These are phyloP conservation scores for Eucalyptus polybractea DNA, from an alignment of 345 rosid genomes.

Conservation along the genomic window DNA sequence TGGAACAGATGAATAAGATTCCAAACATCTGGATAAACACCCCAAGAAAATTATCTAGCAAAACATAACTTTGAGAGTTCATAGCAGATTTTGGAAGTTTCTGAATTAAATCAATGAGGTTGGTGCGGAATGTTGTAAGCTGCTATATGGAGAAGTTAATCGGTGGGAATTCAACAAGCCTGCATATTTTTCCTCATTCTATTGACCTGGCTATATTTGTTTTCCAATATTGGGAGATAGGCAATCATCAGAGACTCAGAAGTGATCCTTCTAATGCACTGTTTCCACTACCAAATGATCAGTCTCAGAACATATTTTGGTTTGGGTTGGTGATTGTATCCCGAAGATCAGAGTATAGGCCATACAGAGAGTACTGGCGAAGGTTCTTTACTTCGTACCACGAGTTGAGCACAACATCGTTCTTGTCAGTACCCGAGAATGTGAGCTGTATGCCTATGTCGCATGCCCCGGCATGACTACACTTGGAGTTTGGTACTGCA, in stretches of 20 bases:
- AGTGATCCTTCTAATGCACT: not conserved
- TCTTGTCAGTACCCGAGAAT: conserved; percentile 82
- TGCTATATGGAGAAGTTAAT: not conserved
- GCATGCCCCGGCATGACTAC: conserved; percentile 49
- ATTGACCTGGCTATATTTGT: not conserved
- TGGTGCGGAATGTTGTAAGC: not conserved
- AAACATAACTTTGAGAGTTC: not conserved
- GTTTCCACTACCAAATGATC: not conserved
- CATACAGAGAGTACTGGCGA: conserved; percentile 47
- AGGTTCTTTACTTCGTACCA: conserved; percentile 86
- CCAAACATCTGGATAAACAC: not conserved
- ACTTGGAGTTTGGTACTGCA: conserved; percentile 45
- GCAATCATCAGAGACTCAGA: not conserved
- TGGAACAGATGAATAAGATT: not conserved
- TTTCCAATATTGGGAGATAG: not conserved
- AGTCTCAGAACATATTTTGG: not conserved
- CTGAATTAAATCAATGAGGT: not conserved
- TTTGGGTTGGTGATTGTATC: not conserved
- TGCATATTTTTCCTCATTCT: not conserved
- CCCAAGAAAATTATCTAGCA: not conserved
- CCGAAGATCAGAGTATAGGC: conserved; percentile 28
- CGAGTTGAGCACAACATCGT: conserved; percentile 52
- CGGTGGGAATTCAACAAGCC: not conserved
- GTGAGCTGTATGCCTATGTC: conserved; percentile 49
- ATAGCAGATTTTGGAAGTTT: not conserved